These are phyloP conservation scores for Colletotrichum liaoningense DNA, from an alignment of 2,329 filamentous ascomycete genomes.

Conservation along the genomic window DNA sequence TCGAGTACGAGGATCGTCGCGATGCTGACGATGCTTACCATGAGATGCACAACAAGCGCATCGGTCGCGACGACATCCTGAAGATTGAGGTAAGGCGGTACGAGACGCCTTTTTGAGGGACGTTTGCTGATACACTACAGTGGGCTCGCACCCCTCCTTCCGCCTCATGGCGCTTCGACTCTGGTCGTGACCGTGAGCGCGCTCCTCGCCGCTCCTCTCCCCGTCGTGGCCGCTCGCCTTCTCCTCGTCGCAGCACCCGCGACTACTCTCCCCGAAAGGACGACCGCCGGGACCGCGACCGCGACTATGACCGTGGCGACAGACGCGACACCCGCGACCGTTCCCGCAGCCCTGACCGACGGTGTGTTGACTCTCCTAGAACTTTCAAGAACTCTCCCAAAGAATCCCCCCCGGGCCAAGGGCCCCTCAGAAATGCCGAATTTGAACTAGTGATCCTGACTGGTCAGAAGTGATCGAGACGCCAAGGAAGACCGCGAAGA, in stretches of 20 bases:
- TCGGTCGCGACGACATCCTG: slow-evolving; percentile 92
- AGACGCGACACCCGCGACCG: slow-evolving; percentile 81
- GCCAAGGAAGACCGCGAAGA: slow-evolving; percentile 76
- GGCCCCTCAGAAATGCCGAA: not conserved
- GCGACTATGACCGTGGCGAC: slow-evolving; percentile 81
- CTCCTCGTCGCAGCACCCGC: slow-evolving; percentile 79
- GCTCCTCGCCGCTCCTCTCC: slow-evolving; percentile 69
- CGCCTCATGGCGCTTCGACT: slow-evolving; percentile 98
- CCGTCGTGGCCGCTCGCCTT: slow-evolving; percentile 79
- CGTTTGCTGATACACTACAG: slow-evolving; percentile 57
- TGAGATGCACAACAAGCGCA: slow-evolving; percentile 99
- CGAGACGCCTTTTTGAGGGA: not conserved
- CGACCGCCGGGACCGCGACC: slow-evolving; percentile 83
- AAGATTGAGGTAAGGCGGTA: slow-evolving; percentile 87
- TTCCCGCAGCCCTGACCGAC: slow-evolving; percentile 75
- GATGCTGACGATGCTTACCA: slow-evolving; percentile 99
- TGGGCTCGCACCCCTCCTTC: slow-evolving; percentile 99
- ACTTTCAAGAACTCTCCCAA: not conserved
- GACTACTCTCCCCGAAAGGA: slow-evolving; percentile 92
- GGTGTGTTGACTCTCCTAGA: slow-evolving; percentile 51
- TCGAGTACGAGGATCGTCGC: slow-evolving; percentile 98
- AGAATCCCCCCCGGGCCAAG: not conserved
- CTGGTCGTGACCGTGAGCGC: slow-evolving; percentile 81
- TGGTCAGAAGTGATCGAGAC: slow-evolving; percentile 60
- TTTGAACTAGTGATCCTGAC: slow-evolving; percentile 43